Evolutionary conservation across 257 asterid species (phyloP).

Genomic region (Solanum rostratum): DNA sequence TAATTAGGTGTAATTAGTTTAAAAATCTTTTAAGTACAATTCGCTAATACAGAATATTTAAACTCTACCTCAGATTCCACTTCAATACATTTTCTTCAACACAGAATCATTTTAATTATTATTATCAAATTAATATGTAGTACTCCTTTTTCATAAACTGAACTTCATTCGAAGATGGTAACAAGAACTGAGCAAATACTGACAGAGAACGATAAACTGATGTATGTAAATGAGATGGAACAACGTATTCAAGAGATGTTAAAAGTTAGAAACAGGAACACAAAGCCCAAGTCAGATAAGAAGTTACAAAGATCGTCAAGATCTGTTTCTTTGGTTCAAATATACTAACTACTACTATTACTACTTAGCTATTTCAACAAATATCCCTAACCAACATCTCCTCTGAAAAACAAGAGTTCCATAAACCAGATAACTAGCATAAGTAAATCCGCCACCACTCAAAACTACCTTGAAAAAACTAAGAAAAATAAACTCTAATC

Average conservation of each 20-base stretch:
- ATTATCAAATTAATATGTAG: background rate
- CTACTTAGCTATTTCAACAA: background rate
- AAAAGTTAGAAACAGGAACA: background rate
- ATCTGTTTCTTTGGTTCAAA: background rate
- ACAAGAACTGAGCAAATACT: background rate
- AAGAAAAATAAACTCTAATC: background rate
- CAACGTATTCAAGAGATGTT: background rate
- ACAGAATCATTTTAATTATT: background rate
- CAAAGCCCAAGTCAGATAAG: background rate
- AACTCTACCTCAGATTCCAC: background rate
- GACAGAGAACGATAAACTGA: background rate
- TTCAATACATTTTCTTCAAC: background rate
- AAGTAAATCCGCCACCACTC: background rate
- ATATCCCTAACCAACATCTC: background rate
- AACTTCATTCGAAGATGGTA: background rate
- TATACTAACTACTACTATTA: background rate
- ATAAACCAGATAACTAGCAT: background rate
- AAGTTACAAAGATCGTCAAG: background rate
- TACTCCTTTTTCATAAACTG: background rate
- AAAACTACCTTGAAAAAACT: background rate
- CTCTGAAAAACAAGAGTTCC: background rate
- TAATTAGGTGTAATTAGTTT: background rate
- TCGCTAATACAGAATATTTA: background rate
- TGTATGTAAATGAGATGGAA: background rate
- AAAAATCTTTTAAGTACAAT: background rate